Evolutionary conservation across 2,329 filamentous ascomycete species (phyloP), one percentile per base, ranked within the genome.

Genomic region (Phialocephala sp.): DNA sequence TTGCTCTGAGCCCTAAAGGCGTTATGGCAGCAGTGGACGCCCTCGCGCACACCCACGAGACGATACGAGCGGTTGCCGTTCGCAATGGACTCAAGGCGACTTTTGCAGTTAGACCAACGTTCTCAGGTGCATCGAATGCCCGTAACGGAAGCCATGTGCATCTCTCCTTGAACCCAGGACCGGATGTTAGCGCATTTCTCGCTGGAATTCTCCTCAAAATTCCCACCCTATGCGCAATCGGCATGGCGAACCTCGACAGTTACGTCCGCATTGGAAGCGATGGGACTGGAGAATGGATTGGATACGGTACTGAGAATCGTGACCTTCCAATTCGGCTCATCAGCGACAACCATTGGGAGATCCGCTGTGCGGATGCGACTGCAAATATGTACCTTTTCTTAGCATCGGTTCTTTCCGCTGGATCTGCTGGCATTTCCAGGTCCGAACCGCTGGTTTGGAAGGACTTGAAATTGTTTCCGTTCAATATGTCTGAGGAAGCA

Each of bases 121-220:
- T 54, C 15, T 15, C 27, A 18, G 24, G 54, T 8, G n/a, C n/a
- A n/a, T n/a, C n/a, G n/a, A n/a, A n/a, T n/a, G 0, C 45, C 1
- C 36, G 45, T 37, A 59, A 54, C 8, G 59, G 54, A 20, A 35
- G 57, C 14, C 65, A 67, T 60, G 12, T 60, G 32, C 63, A 65
- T 54, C 2, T 67, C 5, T 67, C 65, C 8, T 59, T 67, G 5
- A 20, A 60, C 41, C 58, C 50, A 14, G 45, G 43, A 11, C 18
- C 37, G 4, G 3, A 55, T 47, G 41, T 8, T 5, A n/a, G 47
- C 12, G 11, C 45, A 24, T 67, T 67, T 24, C 59, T 61, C 45
- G 62, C 62, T 15, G 65, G 65, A 4, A 45, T 67, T n/a, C 24
- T 65, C 32, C 58, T 59, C 45, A 50, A 59, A 35, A 37, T 67